Conservation (phyloP, 148 eudicot genomes). For the Silene conica region DNA sequence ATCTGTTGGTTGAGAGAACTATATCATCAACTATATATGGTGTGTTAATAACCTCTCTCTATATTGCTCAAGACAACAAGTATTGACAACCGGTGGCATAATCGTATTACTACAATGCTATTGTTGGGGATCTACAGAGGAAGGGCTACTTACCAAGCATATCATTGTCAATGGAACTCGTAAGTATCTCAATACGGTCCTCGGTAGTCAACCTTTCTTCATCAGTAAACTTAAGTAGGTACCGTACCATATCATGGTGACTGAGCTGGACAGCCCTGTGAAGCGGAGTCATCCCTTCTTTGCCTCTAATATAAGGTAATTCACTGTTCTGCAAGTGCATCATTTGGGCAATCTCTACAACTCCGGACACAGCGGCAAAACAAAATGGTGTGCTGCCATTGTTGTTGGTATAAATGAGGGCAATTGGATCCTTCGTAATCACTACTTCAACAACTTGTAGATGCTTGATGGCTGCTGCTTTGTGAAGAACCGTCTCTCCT, state of each 20-base stretch:
- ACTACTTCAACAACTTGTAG: slow-evolving; percentile 14
- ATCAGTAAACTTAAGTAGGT: slow-evolving; percentile 8
- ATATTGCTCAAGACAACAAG: too few species aligned
- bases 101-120: too few species aligned
- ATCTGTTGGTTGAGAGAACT: slow-evolving; percentile 3
- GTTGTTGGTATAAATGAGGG: slow-evolving; percentile 20
- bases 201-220: slow-evolving; percentile 1
- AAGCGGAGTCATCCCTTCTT: slow-evolving; percentile 28
- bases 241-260: slow-evolving; percentile 23
- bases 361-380: slow-evolving; percentile 31
- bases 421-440: slow-evolving; percentile 9
- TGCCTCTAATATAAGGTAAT: slow-evolving; percentile 29
- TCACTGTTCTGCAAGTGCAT: slow-evolving; percentile 20
- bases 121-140: neutral
- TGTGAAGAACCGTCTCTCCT: slow-evolving; percentile 30
- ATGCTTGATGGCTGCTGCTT: slow-evolving; percentile 25
- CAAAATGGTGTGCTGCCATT: slow-evolving; percentile 28
- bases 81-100: too few species aligned
- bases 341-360: slow-evolving; percentile 17
- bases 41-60: too few species aligned
- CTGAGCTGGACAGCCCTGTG: slow-evolving; percentile 27
- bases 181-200: slow-evolving; percentile 20
- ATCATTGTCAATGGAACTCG: slow-evolving; percentile 15
- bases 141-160: slow-evolving; percentile 16
- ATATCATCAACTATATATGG: neutral